A percentile compares a stretch with the other conserved stretches of the same genome.
Conservation (phyloP, 2,329 filamentous ascomycete species). For the Talaromyces sp. region DNA sequence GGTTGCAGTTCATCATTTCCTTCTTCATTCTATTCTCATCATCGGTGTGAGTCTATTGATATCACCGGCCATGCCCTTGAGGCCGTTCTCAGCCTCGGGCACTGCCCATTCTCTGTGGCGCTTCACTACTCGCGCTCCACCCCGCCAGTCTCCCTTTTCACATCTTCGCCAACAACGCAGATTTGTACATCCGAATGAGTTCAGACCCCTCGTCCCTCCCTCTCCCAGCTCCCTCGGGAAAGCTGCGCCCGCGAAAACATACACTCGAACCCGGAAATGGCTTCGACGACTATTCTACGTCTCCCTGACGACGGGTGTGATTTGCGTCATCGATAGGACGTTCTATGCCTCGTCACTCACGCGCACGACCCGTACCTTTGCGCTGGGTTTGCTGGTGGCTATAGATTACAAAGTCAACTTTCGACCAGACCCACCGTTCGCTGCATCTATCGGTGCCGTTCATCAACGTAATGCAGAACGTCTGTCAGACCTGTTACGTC, state of each 20-base stretch:
- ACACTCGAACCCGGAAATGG: conserved; percentile 68
- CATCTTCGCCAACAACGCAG: conserved; percentile 22
- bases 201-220: conserved; percentile 68
- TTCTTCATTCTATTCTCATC: neutral
- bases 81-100: neutral
- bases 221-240: conserved; percentile 73
- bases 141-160: conserved; percentile 3
- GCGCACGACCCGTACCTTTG: conserved; percentile 78
- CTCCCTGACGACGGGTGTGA: conserved; percentile 55
- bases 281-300: conserved; percentile 66
- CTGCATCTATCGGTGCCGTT: conserved; percentile 69
- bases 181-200: conserved; percentile 44
- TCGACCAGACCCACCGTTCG: conserved; percentile 69
- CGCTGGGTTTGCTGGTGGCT: conserved; percentile 72
- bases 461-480: conserved; percentile 81
- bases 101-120: conserved; percentile 13
- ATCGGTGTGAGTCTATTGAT: neutral
- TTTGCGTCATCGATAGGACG: conserved; percentile 67
- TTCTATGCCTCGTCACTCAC: conserved; percentile 75
- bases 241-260: conserved; percentile 66
- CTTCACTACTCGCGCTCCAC: neutral
- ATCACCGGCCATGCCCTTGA: conserved; percentile 9
- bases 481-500: conserved; percentile 72
- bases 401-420: conserved; percentile 98
- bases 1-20: conserved; percentile 13